phyloP scores from a whole-genome alignment of 306 rosid genomes.

The Fragaria ananassa region DNA sequence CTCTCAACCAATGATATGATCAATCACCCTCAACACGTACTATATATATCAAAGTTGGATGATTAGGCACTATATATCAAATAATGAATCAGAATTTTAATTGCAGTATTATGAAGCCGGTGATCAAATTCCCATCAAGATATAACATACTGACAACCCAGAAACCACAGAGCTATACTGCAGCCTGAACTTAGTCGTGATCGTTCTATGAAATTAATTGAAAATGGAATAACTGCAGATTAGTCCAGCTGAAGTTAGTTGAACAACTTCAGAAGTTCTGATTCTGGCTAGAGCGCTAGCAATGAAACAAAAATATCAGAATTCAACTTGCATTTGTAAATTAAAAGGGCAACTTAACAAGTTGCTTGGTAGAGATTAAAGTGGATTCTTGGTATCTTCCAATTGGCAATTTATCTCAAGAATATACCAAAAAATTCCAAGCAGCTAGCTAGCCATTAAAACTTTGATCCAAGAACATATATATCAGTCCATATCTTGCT shows the following conservation, averaged over 20 bases:
- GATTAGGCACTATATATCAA: not conserved
- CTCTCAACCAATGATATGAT: slow-evolving; percentile 30
- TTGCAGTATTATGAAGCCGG: not conserved
- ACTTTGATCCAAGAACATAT: slow-evolving; percentile 17
- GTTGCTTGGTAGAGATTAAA: slow-evolving; percentile 23
- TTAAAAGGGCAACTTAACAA: slow-evolving; percentile 16
- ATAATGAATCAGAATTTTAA: not conserved
- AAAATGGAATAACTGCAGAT: not conserved
- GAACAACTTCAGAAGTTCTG: not conserved
- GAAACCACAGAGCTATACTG: not conserved
- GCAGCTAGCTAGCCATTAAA: not conserved
- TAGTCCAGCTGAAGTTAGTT: not conserved
- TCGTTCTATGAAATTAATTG: not conserved
- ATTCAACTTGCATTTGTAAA: slow-evolving; percentile 18
- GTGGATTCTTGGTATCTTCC: slow-evolving; percentile 28
- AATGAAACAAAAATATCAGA: not conserved
- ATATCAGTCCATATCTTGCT: slow-evolving; percentile 19
- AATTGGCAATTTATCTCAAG: slow-evolving; percentile 26
- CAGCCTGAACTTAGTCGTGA: not conserved
- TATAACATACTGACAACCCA: not conserved
- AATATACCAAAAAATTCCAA: slow-evolving; percentile 27
- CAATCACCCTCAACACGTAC: not conserved
- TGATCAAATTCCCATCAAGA: not conserved
- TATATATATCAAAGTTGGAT: not conserved
- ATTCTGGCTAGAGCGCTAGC: slow-evolving; percentile 8